Evolutionary conservation across 2,329 filamentous ascomycete genomes (phyloP), one percentile per base, ranked within the genome.

Genomic region (Trichophyton simii): DNA sequence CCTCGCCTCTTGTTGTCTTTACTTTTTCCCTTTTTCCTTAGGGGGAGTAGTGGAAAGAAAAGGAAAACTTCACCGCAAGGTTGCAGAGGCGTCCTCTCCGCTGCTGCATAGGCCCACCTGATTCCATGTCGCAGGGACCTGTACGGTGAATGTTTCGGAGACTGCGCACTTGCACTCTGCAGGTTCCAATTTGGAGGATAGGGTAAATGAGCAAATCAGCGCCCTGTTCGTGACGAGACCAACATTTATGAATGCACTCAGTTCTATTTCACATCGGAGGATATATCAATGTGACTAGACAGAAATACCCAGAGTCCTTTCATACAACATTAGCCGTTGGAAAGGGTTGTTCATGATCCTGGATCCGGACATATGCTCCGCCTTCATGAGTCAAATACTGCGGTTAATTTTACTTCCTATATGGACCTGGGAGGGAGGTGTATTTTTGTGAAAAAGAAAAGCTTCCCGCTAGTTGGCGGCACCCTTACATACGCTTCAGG

Each of bases 61-160:
- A 34, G 34, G 34, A n/a, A 20, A 55, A 5, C 11, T 18, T 34
- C 25, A 55, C 50, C 50, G 34, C 50, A 55, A 36, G 50, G 50
- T 36, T 55, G 28, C 50, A 55, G 50, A 55, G 50, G 28, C 28
- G 15, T 55, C 31, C 11, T n/a, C 28, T 55, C 28, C 50, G 28
- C 28, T 55, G 31, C 50, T 34, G 50, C 50, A 55, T 55, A 28
- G 50, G 50, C 50, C 50, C 50, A 55, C 50, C 50, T 36, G 50
- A 36, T 36, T 5, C 50, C 50, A 55, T 55, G 28, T 36, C 15
- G 50, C 50, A 55, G 50, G 50, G 50, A 55, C 28, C 28, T 36
- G 50, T 55, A 36, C 22, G 50, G 50, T 38, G 50, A 55, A 55
- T 55, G 25, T 42, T 58, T 58, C 58, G 58, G 58, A 44, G 44